Conservation (phyloP, 2,329 filamentous ascomycete species). For the Aspergillus sp. region DNA sequence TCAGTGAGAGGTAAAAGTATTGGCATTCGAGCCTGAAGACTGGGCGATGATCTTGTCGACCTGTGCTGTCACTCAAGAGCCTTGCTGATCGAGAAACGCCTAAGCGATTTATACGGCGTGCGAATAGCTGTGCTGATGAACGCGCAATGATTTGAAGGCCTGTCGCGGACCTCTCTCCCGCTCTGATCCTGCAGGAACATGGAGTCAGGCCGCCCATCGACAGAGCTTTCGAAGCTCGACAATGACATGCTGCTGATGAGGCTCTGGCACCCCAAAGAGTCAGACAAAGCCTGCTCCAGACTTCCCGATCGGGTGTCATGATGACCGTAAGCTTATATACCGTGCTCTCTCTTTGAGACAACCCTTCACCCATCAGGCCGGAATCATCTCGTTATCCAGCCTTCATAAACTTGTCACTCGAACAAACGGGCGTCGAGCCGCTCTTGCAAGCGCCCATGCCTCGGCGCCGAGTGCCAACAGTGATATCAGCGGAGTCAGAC, state of each 20-base stretch:
- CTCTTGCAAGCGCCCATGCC: neutral
- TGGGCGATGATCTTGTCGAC: neutral
- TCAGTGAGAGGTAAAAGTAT: neutral
- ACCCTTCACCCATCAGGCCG: neutral
- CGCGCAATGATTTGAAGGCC: neutral
- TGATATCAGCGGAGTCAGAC: neutral
- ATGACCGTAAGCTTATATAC: neutral
- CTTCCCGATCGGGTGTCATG: neutral
- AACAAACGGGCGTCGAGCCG: neutral
- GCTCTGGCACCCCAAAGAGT: neutral
- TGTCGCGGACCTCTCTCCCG: neutral
- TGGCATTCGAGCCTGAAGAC: neutral
- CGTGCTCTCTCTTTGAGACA: neutral
- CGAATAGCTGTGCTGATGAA: neutral
- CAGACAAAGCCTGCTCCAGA: neutral
- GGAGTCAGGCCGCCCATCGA: neutral
- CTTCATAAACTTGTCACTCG: neutral
- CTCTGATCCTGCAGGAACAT: neutral
- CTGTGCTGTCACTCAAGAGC: neutral
- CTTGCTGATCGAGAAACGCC: neutral
- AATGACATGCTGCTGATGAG: neutral
- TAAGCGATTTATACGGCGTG: neutral
- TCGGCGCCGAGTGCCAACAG: neutral
- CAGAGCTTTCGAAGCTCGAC: neutral
- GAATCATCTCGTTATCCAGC: neutral